phyloP scores from a whole-genome alignment of 768 basidiomycete species.

The Suillus fuscotomentosus region DNA sequence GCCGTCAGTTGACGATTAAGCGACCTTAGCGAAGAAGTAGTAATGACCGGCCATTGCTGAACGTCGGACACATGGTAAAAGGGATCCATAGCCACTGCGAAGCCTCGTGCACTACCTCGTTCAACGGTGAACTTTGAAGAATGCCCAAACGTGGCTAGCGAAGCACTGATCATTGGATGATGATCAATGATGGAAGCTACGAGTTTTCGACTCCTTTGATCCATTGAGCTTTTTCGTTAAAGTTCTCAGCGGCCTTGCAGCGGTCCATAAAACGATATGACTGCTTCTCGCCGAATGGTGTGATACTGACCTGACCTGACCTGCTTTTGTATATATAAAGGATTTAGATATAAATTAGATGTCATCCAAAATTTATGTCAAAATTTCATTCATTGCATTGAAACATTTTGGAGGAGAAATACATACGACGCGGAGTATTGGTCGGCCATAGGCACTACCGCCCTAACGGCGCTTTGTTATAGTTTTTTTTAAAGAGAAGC shows the following conservation, averaged over 20 bases:
- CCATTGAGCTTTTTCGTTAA: background rate
- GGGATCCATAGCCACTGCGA: background rate
- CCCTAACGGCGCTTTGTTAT: background rate
- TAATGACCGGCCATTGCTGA: background rate
- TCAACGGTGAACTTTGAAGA: background rate
- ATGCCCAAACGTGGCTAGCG: background rate
- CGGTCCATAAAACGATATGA: background rate
- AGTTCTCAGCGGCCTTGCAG: background rate
- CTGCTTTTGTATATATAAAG: too few species aligned
- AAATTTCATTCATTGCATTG: background rate
- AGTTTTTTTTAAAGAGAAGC: background rate
- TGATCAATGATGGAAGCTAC: conserved; percentile 1
- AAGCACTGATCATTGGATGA: background rate
- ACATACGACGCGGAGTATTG: too few species aligned
- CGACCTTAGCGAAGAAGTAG: background rate
- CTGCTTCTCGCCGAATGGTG: background rate
- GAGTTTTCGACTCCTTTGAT: background rate
- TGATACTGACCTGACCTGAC: too few species aligned
- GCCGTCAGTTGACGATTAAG: background rate
- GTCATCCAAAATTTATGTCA: background rate
- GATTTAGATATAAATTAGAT: background rate
- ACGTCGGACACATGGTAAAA: background rate
- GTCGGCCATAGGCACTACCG: background rate
- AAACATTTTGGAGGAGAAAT: background rate
- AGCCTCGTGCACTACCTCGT: background rate